Conservation (phyloP, 2,329 filamentous ascomycete genomes). For the Hypoxylon sp. region DNA sequence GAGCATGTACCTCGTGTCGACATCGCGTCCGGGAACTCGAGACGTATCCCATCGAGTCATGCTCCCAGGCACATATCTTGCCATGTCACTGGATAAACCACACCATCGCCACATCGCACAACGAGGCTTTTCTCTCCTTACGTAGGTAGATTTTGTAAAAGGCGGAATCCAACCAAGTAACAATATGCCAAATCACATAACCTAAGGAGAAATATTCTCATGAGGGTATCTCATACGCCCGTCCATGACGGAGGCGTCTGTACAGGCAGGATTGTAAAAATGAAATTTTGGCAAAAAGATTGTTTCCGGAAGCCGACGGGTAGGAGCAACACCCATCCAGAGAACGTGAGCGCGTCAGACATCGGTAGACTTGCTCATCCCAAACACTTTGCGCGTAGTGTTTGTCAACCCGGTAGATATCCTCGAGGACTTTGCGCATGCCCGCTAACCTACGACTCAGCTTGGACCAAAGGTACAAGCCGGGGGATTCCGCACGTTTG, state of each 20-base stretch:
- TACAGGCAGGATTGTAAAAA: neutral
- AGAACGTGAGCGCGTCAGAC: neutral
- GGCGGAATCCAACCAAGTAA: neutral
- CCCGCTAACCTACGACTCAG: neutral
- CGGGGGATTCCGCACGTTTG: neutral
- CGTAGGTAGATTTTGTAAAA: too few relatives aligned
- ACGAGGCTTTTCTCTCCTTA: too few relatives aligned
- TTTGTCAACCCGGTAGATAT: conserved; percentile 10
- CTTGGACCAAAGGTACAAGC: neutral
- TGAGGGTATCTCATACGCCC: neutral
- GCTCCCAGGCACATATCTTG: neutral
- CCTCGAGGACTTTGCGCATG: neutral
- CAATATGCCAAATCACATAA: too few relatives aligned
- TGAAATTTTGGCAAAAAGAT: conserved; percentile 1
- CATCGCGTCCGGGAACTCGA: neutral
- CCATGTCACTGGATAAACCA: too few relatives aligned
- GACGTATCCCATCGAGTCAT: neutral
- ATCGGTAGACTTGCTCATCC: neutral
- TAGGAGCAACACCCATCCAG: neutral
- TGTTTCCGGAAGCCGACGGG: neutral
- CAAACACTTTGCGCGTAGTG: neutral
- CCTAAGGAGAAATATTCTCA: too few relatives aligned
- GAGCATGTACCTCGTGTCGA: neutral
- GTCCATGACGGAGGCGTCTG: neutral
- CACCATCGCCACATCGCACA: too few relatives aligned